These are phyloP conservation scores for Cadophora malorum DNA, from an alignment of 2,329 filamentous ascomycete genomes.

Conservation along the genomic window DNA sequence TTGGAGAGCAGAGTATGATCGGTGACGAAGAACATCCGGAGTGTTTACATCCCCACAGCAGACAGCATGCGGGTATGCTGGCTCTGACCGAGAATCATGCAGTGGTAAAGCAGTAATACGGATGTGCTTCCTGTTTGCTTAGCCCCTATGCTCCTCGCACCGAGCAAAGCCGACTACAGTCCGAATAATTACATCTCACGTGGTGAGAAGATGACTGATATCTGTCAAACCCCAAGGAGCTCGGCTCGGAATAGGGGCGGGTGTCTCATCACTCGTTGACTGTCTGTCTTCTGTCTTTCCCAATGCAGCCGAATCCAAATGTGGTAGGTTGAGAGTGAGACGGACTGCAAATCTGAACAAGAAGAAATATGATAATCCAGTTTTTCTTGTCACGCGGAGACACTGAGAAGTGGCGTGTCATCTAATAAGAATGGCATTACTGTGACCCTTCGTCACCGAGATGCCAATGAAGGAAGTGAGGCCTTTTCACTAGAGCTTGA, in stretches of 20 bases:
- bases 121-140: neutral
- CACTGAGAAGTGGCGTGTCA: conserved; percentile 2
- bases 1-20: neutral
- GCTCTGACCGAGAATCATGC: too few species aligned
- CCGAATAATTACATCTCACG: neutral
- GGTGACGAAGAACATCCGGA: neutral
- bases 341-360: conserved; percentile 4
- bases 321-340: conserved; percentile 5
- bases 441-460: neutral
- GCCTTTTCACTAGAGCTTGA: neutral
- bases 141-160: neutral
- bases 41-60: neutral
- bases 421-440: neutral
- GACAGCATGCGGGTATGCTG: neutral
- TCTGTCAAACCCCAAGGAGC: neutral
- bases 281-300: neutral
- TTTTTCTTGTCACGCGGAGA: conserved; percentile 7
- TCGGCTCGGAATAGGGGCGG: conserved; percentile 1
- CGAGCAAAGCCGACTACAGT: conserved; percentile 1
- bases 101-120: conserved; percentile 2
- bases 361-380: conserved; percentile 6
- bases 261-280: conserved; percentile 4
- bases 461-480: neutral
- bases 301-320: conserved; percentile 9
- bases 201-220: conserved; percentile 1